These are phyloP conservation scores for Torrubiella hemipterigena DNA, from an alignment of 2,329 filamentous ascomycete species.

Conservation along the genomic window DNA sequence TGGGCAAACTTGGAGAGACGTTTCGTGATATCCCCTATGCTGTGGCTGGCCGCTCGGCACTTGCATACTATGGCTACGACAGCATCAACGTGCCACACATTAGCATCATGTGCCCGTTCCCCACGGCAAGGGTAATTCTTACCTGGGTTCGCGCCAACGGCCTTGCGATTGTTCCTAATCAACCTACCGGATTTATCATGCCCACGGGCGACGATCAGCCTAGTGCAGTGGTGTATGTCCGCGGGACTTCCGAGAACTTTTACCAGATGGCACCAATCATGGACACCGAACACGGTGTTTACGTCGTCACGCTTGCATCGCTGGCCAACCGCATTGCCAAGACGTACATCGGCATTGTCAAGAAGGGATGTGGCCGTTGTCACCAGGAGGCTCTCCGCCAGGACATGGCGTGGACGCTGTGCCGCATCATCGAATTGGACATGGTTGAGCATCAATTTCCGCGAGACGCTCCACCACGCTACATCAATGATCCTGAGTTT, in stretches of 20 bases:
- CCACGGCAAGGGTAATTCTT: slow-evolving; percentile 21
- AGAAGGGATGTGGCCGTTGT: slow-evolving; percentile 5
- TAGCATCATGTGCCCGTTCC: slow-evolving; percentile 26
- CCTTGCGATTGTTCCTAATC: slow-evolving; percentile 13
- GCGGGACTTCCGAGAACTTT: too few relatives aligned
- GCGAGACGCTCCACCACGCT: slow-evolving; percentile 4
- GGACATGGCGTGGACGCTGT: slow-evolving; percentile 23
- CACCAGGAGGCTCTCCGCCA: slow-evolving; percentile 12
- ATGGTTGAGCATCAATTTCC: slow-evolving; percentile 9
- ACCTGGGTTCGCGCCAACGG: slow-evolving; percentile 27
- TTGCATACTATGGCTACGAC: slow-evolving; percentile 29
- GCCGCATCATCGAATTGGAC: slow-evolving; percentile 13
- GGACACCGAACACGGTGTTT: slow-evolving; percentile 4
- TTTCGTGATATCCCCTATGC: slow-evolving; percentile 33
- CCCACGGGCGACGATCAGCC: too few relatives aligned
- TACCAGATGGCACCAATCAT: too few relatives aligned
- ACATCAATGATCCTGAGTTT: slow-evolving; percentile 14
- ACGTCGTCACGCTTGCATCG: slow-evolving; percentile 20
- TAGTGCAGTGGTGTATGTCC: too few relatives aligned
- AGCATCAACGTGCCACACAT: slow-evolving; percentile 18
- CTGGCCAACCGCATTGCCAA: slow-evolving; percentile 21
- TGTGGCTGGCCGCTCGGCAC: slow-evolving; percentile 31
- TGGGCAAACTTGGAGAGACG: slow-evolving; percentile 16
- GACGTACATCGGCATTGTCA: slow-evolving; percentile 17
- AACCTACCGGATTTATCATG: too few relatives aligned